These are phyloP conservation scores for Emmonsiellopsis sp. DNA, from an alignment of 2,329 filamentous ascomycete species.

Conservation along the genomic window DNA sequence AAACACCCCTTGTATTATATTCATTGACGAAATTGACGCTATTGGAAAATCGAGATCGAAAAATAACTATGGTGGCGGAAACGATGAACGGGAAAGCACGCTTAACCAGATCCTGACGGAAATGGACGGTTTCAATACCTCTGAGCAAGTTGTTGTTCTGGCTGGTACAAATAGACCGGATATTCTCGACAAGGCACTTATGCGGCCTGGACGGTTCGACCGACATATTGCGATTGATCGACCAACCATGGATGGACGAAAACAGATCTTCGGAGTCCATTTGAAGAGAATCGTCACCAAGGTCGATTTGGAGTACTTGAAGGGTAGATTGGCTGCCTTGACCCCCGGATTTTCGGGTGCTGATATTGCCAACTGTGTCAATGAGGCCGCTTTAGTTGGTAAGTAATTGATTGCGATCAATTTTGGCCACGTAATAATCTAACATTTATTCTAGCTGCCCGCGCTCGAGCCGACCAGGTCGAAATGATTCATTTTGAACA, in stretches of 20 bases:
- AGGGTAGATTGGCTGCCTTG: constrained; percentile 79
- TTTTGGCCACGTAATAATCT: constrained; percentile 19
- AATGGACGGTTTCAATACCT: constrained; percentile 98
- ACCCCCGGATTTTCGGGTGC: constrained; percentile 96
- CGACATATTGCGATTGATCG: constrained; percentile 91
- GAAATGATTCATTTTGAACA: constrained; percentile 90
- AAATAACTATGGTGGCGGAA: constrained; percentile 75
- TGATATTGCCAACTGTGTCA: constrained; percentile 97
- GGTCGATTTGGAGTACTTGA: constrained; percentile 78
- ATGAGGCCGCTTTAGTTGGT: constrained; percentile 95
- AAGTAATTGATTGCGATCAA: constrained; percentile 31
- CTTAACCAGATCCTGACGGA: constrained; percentile 98
- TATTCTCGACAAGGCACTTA: constrained; percentile 86
- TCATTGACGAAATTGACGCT: constrained; percentile 98
- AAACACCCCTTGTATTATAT: constrained; percentile 96
- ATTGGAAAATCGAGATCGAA: constrained; percentile 87
- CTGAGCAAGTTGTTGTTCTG: constrained; percentile 90
- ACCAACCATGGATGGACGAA: constrained; percentile 91
- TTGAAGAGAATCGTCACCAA: constrained; percentile 88
- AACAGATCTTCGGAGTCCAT: constrained; percentile 94
- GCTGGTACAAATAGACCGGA: constrained; percentile 95
- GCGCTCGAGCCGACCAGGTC: constrained; percentile 69
- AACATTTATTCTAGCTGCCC: constrained; percentile 57
- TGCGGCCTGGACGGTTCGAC: constrained; percentile 95
- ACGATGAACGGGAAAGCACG: constrained; percentile 93